These are phyloP conservation scores for Botrytis paeoniae DNA, from an alignment of 2,329 filamentous ascomycete genomes.

Conservation along the genomic window DNA sequence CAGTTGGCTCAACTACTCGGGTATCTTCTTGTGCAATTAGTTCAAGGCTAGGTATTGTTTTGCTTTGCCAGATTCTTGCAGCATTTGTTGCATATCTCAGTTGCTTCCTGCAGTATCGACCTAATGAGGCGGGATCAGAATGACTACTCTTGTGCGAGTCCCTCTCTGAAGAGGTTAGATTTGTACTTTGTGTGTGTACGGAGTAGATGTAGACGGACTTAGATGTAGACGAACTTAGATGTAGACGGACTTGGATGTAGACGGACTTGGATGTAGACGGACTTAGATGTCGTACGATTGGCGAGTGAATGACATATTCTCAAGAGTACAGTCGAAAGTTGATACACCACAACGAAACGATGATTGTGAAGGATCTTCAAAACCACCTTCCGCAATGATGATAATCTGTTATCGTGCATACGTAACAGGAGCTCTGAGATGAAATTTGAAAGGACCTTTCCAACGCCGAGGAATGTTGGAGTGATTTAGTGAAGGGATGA, in stretches of 20 bases:
- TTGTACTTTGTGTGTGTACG: neutral
- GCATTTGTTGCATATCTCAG: conserved; percentile 17
- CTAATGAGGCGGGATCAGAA: neutral
- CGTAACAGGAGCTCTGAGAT: neutral
- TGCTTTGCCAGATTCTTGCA: neutral
- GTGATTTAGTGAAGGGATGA: neutral
- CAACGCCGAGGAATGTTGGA: neutral
- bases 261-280: no score
- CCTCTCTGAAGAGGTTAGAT: neutral
- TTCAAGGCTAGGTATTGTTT: neutral
- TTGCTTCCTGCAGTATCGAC: neutral
- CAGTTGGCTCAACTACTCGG: neutral
- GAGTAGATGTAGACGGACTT: neutral
- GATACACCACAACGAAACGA: neutral
- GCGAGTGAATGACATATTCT: neutral
- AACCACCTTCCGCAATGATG: neutral
- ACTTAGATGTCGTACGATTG: neutral
- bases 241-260: no score
- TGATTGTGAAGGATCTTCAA: neutral
- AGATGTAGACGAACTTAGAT: no score
- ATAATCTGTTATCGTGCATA: neutral
- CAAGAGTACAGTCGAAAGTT: neutral
- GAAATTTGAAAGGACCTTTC: neutral
- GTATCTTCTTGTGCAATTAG: neutral
- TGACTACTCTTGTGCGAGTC: neutral